Evolutionary conservation across 2,329 filamentous ascomycete species (phyloP), one percentile per base, ranked within the genome.

Genomic region (Cladosporium sp.): DNA sequence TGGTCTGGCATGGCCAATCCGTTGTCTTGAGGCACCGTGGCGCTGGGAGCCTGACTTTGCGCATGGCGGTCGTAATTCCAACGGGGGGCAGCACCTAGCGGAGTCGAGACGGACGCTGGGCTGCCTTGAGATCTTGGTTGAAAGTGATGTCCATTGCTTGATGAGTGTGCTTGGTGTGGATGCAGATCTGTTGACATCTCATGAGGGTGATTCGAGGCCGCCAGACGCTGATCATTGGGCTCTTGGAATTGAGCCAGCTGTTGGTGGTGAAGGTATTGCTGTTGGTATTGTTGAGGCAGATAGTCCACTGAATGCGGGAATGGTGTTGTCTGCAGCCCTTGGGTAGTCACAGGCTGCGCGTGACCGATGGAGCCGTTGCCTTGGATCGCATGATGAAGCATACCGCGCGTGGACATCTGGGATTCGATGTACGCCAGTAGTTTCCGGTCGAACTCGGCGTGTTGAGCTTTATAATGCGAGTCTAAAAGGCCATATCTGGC

Each of bases 401-500:
- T 74, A 55, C 70, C 73, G 49, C 80, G 70, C 55, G 81, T 76
- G 12, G 73, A 78, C 12, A 79, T 70, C 57, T 83, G 77, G 44
- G 74, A 77, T 1, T 75, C 74, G 17, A 84, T 68, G 61, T 80
- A 82, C 15, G 78, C 76, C 29, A 80, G 79, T 2, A 86, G 69
- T 37, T 80, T 74, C 19, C 77, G 74, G 62, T 85, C 85, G 64
- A 86, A 79, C 52, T 82, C 78, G 17, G 75, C 67, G 1, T 80
- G 82, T 12, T 72, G 73, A 2, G 80, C 84, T 56, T 82, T 77
- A 51, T 86, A 71, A 58, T 84, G 78, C 2, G 80, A 75, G 12
- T 80, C 80, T 24, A 88, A 71, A 12, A 81, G 73, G 51, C 82
- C 77, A 62, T 83, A 86, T 47, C 82, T 80, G 52, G 81, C 77